Evolutionary conservation across 495 filamentous ascomycete species (phyloP), one percentile per base, ranked within the genome.

Genomic region (Trichoderma parareesei): DNA sequence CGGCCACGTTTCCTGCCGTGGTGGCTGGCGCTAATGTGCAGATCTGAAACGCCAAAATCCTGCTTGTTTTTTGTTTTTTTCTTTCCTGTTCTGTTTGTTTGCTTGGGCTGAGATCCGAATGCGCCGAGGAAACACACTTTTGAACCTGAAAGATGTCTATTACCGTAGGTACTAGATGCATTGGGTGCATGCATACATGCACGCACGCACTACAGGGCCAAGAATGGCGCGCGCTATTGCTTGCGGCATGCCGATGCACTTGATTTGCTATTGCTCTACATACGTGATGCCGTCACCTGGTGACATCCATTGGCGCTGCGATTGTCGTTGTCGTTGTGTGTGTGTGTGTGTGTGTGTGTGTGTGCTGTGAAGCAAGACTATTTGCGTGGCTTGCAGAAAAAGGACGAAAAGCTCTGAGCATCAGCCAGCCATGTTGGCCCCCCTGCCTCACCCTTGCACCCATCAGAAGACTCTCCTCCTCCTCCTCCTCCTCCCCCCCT

Each of bases 331-430:
- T 49, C 20, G 16, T 49, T 18, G 2, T 9, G 6, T 37, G 53
- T 37, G 40, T 11, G 10, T 4, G 35, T 20, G 5, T 55, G 48
- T 57, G 40, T 33, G 27, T 27, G 27, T 27, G 27, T 57, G 53
- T 57, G 35, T 57, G 53, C 53, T 57, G 53, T 27, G 27, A 27
- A 57, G 53, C 53, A 8, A 41, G 27, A 57, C 33, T 57, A 57
- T 37, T 57, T 4, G 27, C 10, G 53, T 57, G 53, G 53, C 53
- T 27, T 57, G 53, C 53, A 57, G 53, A 16, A 57, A 37, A 35
- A 57, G 14, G 4, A 27, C 27, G 27, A 37, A 37, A 57, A 57
- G 37, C 53, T 57, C 27, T 57, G 20, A 10, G 27, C 27, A 27
- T 27, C 27, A 27, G 20, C 37, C 53, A 57, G 20, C 33, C 27